phyloP scores from a whole-genome alignment of 2,329 filamentous ascomycete genomes.

The Xylaria arbuscula region DNA sequence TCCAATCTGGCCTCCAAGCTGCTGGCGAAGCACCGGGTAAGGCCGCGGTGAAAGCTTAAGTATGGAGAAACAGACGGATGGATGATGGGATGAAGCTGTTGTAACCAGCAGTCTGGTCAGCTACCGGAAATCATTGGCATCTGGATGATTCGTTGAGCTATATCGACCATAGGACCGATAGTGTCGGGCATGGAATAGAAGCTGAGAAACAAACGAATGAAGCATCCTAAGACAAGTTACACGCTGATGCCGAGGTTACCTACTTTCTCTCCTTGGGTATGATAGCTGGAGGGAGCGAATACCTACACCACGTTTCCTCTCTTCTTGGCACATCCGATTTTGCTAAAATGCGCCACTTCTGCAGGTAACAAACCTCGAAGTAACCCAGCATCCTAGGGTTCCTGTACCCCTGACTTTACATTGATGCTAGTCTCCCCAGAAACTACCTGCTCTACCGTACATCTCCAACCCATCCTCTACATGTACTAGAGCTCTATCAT shows the following conservation, averaged over 20 bases:
- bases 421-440: no score
- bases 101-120: background rate
- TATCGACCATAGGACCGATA: background rate
- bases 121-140: background rate
- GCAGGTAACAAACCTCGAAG: background rate
- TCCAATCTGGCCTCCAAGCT: slow-evolving; percentile 64
- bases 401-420: background rate
- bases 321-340: background rate
- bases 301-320: background rate
- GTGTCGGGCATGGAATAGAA: background rate
- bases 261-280: background rate
- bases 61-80: background rate
- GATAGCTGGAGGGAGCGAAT: slow-evolving; percentile 3
- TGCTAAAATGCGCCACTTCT: background rate
- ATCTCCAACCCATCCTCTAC: no score
- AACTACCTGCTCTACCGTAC: no score
- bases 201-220: background rate
- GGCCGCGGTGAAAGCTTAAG: slow-evolving; percentile 45
- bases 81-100: background rate
- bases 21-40: slow-evolving; percentile 49
- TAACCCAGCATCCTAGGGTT: background rate
- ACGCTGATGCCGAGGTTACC: background rate
- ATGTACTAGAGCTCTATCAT: background rate
- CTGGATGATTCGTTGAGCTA: background rate
- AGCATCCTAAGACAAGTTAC: slow-evolving; percentile 5